phyloP scores from a whole-genome alignment of 441 rosid genomes.

The Caryocar brasiliense region DNA sequence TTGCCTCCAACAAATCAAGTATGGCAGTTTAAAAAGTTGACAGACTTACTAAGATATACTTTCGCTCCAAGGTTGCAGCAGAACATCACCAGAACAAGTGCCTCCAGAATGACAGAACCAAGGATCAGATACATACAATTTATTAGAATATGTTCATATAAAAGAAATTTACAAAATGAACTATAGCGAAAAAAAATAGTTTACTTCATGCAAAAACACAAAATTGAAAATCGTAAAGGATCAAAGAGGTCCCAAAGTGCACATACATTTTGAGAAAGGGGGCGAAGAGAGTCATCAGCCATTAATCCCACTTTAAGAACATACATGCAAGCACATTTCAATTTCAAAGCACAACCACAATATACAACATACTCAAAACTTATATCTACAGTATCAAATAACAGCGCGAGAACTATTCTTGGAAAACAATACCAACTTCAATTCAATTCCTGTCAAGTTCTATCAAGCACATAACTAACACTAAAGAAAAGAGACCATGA shows the following conservation, averaged over 20 bases:
- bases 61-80: constrained; percentile 23
- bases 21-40: background rate
- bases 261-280: background rate
- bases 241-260: no score
- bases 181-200: background rate
- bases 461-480: background rate
- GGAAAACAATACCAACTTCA: no score
- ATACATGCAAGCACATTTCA: background rate
- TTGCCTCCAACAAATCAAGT: background rate
- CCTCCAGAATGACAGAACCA: constrained; percentile 55
- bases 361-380: background rate
- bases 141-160: constrained; percentile 22
- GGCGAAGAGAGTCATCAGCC: background rate
- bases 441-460: background rate
- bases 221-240: no score
- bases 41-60: constrained; percentile 30
- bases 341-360: background rate
- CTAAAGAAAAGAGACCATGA: background rate
- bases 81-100: constrained; percentile 41
- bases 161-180: constrained; percentile 1
- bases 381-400: no score
- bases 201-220: background rate
- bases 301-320: background rate
- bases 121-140: constrained; percentile 55
- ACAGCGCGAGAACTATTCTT: no score